Evolutionary conservation across 1,284 basidiomycete species (phyloP).

Genomic region (Ceratorhiza oryzae-sativae): DNA sequence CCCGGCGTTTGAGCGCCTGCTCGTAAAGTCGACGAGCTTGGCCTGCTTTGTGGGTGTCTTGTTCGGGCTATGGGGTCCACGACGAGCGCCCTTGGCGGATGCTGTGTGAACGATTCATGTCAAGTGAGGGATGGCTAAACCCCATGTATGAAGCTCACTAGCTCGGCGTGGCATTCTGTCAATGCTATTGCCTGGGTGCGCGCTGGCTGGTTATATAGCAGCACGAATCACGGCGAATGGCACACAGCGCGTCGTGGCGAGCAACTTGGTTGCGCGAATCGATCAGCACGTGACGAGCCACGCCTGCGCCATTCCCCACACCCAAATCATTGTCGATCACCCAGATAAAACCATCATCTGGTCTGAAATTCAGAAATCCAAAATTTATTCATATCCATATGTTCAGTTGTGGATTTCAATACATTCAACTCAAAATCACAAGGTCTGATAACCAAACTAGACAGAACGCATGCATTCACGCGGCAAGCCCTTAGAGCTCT

Average conservation of each 20-base stretch:
- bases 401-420: background rate
- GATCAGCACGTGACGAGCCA: conserved; percentile 20
- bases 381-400: too few species aligned
- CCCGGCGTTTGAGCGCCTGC: background rate
- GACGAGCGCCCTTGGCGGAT: background rate
- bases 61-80: background rate
- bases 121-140: background rate
- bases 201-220: background rate
- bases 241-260: background rate
- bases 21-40: conserved; percentile 1
- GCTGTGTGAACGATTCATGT: background rate
- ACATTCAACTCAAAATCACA: conserved; percentile 1
- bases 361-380: too few species aligned
- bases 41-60: background rate
- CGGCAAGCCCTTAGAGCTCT: conserved; percentile 11
- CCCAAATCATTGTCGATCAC: too few species aligned
- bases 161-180: background rate
- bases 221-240: background rate
- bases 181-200: background rate
- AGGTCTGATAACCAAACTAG: background rate
- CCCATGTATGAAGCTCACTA: background rate
- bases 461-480: background rate
- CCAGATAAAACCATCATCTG: too few species aligned
- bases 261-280: background rate
- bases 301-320: background rate